Evolutionary conservation across 106 monocot species (phyloP).

Genomic region (Acorus calamus): DNA sequence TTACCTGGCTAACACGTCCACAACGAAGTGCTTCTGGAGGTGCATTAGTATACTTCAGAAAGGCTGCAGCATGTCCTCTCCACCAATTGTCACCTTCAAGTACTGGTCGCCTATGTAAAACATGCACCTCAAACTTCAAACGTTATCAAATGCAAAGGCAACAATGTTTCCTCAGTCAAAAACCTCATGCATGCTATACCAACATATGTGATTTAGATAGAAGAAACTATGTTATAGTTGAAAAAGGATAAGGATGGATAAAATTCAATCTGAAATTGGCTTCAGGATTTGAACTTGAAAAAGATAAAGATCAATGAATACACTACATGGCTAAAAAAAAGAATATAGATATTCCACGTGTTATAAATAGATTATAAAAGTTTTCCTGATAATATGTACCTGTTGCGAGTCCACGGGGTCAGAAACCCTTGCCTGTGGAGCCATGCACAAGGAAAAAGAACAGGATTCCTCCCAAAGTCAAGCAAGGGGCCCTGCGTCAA

Average conservation of each 20-base stretch:
- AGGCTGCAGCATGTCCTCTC: conserved; percentile 97
- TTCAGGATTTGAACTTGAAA: too few species aligned
- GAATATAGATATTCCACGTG: too few species aligned
- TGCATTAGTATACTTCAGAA: conserved; percentile 59
- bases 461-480: conserved; percentile 94
- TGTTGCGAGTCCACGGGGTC: conserved; percentile 80
- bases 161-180: too few species aligned
- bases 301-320: too few species aligned
- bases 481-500: conserved; percentile 73
- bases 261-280: too few species aligned
- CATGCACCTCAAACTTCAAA: too few species aligned
- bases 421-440: conserved; percentile 84
- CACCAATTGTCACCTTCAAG: conserved; percentile 99
- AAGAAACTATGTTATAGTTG: neutral
- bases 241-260: neutral
- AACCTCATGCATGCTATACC: too few species aligned
- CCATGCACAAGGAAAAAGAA: conserved; percentile 91
- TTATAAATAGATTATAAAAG: too few species aligned
- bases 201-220: neutral
- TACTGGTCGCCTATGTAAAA: conserved; percentile 48
- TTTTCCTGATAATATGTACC: conserved; percentile 20
- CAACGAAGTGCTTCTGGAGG: conserved; percentile 56
- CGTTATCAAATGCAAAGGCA: too few species aligned
- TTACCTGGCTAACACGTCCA: conserved; percentile 79
- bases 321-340: too few species aligned